Evolutionary conservation across 805 yeast species (phyloP).

Genomic region (Candida palmyrensis): DNA sequence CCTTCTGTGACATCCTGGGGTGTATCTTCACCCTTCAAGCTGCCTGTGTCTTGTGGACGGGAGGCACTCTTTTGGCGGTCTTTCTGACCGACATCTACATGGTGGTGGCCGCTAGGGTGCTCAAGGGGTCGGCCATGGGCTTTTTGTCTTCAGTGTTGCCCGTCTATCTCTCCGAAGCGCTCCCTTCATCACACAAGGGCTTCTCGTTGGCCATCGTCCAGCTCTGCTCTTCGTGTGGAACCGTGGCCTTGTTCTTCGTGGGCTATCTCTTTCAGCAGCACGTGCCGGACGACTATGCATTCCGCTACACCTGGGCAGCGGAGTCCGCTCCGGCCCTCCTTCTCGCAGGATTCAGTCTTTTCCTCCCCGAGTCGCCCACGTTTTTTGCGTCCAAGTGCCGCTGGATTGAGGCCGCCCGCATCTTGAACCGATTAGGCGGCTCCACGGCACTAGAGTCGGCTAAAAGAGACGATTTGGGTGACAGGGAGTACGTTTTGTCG

Average conservation of each 20-base stretch:
- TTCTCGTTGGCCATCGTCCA: slow-evolving; percentile 19
- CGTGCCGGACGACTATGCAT: slow-evolving; percentile 8
- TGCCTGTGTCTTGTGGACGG: slow-evolving; percentile 21
- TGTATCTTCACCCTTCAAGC: slow-evolving; percentile 19
- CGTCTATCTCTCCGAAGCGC: slow-evolving; percentile 26
- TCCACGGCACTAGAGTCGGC: slow-evolving; percentile 6
- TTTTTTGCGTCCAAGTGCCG: slow-evolving; percentile 23
- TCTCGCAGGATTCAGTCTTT: slow-evolving; percentile 13
- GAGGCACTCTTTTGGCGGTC: slow-evolving; percentile 19
- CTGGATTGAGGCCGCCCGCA: slow-evolving; percentile 32
- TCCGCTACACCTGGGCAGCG: slow-evolving; percentile 15
- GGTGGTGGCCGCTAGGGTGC: slow-evolving; percentile 22
- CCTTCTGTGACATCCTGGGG: slow-evolving; percentile 24
- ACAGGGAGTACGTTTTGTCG: slow-evolving; percentile 18
- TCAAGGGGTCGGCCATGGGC: slow-evolving; percentile 30
- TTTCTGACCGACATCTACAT: slow-evolving; percentile 20
- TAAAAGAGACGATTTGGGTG: slow-evolving; percentile 8
- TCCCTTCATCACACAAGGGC: slow-evolving; percentile 18
- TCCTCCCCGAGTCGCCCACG: slow-evolving; percentile 28
- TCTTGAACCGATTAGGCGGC: slow-evolving; percentile 12
- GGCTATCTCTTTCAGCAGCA: slow-evolving; percentile 11
- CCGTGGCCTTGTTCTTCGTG: slow-evolving; percentile 12
- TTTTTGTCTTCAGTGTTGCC: slow-evolving; percentile 25
- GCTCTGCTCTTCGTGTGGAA: slow-evolving; percentile 14
- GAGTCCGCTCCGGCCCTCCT: slow-evolving; percentile 16